phyloP scores from a whole-genome alignment of 805 yeast genomes.

The Spencermartinsiella europaea region DNA sequence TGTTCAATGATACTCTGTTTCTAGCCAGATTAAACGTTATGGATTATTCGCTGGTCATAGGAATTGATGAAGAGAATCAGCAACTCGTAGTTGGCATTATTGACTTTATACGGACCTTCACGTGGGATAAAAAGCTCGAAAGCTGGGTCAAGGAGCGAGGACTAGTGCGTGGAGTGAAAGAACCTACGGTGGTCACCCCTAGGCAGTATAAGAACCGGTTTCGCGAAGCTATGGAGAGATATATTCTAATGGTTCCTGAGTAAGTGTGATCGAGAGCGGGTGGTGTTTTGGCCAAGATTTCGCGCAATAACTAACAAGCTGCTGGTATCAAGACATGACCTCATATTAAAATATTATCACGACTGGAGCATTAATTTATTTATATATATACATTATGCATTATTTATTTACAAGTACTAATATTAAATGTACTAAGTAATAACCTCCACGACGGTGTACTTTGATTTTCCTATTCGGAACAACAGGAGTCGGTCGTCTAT shows the following conservation, averaged over 20 bases:
- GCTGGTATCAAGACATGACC: conserved; percentile 28
- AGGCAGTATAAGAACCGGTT: conserved; percentile 90
- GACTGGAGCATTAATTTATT: background rate
- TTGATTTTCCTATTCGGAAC: conserved; percentile 67
- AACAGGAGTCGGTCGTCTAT: conserved; percentile 58
- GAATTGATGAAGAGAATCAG: conserved; percentile 60
- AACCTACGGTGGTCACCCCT: conserved; percentile 96
- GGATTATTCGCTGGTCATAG: conserved; percentile 96
- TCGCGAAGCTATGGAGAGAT: conserved; percentile 96
- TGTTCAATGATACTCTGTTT: conserved; percentile 93
- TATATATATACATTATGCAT: conserved; percentile 4
- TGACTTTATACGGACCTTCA: conserved; percentile 88
- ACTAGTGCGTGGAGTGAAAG: conserved; percentile 78
- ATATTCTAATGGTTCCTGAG: conserved; percentile 91
- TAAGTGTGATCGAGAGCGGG: conserved; percentile 13
- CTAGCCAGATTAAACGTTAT: conserved; percentile 95
- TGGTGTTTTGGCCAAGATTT: too few species aligned
- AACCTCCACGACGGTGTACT: conserved; percentile 29
- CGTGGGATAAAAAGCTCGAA: conserved; percentile 98
- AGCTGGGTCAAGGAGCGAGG: conserved; percentile 98
- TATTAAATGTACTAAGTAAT: conserved; percentile 2
- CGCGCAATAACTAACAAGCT: conserved; percentile 13
- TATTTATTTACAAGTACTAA: background rate
- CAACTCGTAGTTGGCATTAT: conserved; percentile 89
- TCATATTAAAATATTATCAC: background rate